Evolutionary conservation across 2,329 filamentous ascomycete genomes (phyloP).

Genomic region (Alternaria sp.): DNA sequence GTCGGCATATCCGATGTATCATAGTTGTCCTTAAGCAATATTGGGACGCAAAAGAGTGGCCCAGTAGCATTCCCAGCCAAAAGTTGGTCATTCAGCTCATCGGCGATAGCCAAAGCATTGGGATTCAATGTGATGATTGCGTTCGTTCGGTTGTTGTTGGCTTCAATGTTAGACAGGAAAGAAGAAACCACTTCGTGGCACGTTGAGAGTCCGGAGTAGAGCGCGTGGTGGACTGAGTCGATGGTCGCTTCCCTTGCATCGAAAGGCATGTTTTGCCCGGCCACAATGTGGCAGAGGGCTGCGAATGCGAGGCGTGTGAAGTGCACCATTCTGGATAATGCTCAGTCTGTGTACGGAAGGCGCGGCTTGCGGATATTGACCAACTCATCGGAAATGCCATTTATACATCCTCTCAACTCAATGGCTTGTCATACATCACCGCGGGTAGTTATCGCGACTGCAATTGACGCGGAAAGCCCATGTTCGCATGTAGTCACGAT

Average conservation of each 20-base stretch:
- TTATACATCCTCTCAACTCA: neutral
- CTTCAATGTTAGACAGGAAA: constrained; percentile 64
- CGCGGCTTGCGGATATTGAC: neutral
- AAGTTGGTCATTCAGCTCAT: constrained; percentile 57
- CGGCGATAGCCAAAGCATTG: constrained; percentile 56
- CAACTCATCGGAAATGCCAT: neutral
- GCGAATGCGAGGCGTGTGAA: neutral
- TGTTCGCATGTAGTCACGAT: constrained; percentile 10
- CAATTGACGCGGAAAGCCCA: neutral
- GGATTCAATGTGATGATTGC: constrained; percentile 63
- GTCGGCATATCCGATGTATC: constrained; percentile 63
- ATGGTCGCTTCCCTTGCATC: constrained; percentile 66
- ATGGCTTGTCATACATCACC: neutral
- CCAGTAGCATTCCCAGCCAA: constrained; percentile 58
- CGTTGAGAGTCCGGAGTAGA: constrained; percentile 60
- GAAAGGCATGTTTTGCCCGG: constrained; percentile 48
- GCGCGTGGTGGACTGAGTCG: constrained; percentile 60
- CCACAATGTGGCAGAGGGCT: constrained; percentile 12
- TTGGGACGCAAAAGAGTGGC: constrained; percentile 65
- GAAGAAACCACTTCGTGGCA: constrained; percentile 62
- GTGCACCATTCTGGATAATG: constrained; percentile 10
- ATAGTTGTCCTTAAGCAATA: constrained; percentile 70
- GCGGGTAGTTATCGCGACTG: constrained; percentile 10
- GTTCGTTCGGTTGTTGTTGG: constrained; percentile 63
- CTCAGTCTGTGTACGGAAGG: neutral